Evolutionary conservation across 2,329 filamentous ascomycete genomes (phyloP).

Genomic region (Sporothrix euskadiensis): DNA sequence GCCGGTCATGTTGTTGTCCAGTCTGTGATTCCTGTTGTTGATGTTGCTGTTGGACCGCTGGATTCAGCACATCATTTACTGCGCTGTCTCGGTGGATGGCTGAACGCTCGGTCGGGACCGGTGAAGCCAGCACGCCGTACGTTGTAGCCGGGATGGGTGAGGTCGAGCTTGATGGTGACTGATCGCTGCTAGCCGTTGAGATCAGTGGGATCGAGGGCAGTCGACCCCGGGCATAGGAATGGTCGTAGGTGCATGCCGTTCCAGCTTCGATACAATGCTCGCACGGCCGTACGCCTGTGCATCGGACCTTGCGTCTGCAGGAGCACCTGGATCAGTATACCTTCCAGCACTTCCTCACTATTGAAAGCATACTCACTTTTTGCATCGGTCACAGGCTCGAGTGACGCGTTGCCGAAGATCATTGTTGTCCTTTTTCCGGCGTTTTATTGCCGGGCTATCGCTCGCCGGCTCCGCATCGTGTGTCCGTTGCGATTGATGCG

Average conservation of each 20-base stretch:
- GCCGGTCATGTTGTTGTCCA: neutral
- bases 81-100: neutral
- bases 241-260: constrained; percentile 21
- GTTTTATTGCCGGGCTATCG: constrained; percentile 14
- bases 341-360: too few relatives aligned
- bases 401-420: constrained; percentile 22
- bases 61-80: neutral
- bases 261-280: constrained; percentile 22
- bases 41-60: neutral
- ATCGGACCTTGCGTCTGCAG: constrained; percentile 25
- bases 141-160: neutral
- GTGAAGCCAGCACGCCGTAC: neutral
- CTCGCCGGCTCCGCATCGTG: neutral
- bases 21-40: neutral
- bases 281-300: constrained; percentile 24
- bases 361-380: neutral
- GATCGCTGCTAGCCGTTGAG: too few relatives aligned
- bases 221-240: constrained; percentile 38
- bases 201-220: constrained; percentile 58
- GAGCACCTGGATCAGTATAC: too few relatives aligned
- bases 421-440: constrained; percentile 19
- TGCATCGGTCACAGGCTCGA: constrained; percentile 26
- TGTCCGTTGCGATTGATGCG: neutral
- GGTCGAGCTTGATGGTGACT: neutral
- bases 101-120: constrained; percentile 1